Percentiles rank a stretch among this genome's conserved stretches.
These are phyloP conservation scores for Russula abietina DNA, from an alignment of 768 basidiomycete species.

Conservation along the genomic window DNA sequence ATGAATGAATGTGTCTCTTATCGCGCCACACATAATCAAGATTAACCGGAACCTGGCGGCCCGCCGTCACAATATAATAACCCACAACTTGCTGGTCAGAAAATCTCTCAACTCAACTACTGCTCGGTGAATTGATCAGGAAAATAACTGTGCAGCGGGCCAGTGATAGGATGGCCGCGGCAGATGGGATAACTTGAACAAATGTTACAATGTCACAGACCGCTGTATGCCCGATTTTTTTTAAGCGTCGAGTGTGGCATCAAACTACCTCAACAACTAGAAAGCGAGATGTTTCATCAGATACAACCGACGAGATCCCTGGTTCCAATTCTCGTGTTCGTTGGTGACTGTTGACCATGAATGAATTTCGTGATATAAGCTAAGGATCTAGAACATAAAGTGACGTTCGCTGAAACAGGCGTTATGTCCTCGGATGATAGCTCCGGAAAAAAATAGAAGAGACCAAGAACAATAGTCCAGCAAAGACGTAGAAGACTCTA, in stretches of 20 bases:
- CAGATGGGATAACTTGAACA: background rate
- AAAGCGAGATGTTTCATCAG: background rate
- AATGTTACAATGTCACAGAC: background rate
- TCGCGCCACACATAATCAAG: background rate
- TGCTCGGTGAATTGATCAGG: no score
- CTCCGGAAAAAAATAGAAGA: slow-evolving; percentile 30
- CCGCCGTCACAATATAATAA: no score
- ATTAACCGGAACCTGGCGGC: background rate
- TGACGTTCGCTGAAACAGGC: background rate
- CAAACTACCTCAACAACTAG: background rate
- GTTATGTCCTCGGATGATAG: slow-evolving; percentile 26
- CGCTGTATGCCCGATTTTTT: background rate
- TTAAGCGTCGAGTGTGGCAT: background rate
- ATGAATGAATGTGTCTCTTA: background rate
- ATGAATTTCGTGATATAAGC: background rate
- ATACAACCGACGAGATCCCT: background rate
- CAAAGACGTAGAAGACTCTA: slow-evolving; percentile 87
- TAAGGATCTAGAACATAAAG: background rate
- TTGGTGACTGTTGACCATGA: background rate
- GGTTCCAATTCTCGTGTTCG: background rate
- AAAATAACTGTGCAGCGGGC: no score
- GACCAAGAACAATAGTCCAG: slow-evolving; percentile 41
- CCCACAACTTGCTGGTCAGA: no score
- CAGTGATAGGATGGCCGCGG: background rate
- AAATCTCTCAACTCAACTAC: no score